These are phyloP conservation scores for Scenedesmus sp. DNA, from an alignment of 163 green algal species.

Conservation along the genomic window DNA sequence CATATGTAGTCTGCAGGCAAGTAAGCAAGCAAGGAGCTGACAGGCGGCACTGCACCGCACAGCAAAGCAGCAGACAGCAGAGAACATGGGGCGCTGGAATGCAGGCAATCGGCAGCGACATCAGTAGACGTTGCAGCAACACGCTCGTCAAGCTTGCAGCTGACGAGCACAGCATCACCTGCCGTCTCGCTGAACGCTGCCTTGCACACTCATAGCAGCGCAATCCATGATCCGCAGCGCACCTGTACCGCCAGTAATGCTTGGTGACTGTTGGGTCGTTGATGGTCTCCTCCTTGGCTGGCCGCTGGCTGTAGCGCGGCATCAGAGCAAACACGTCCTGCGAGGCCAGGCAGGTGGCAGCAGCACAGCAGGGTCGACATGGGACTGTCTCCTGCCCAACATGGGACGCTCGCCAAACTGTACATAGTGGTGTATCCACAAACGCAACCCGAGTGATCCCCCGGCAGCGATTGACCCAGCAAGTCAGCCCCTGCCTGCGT, in stretches of 20 bases:
- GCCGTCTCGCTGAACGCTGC: no score
- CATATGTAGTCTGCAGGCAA: slow-evolving; percentile 76
- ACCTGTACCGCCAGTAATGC: slow-evolving; percentile 95
- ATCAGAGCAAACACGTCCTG: slow-evolving; percentile 73
- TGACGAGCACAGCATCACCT: background rate
- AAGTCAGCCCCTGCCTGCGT: no score
- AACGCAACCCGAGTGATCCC: no score
- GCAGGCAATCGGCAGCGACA: no score
- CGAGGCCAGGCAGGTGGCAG: background rate
- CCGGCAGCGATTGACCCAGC: no score
- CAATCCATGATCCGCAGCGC: no score
- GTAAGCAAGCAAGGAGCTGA: background rate
- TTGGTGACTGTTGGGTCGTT: slow-evolving; percentile 95
- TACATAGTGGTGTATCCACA: no score
- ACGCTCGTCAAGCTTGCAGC: background rate
- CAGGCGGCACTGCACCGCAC: background rate
- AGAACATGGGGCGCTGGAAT: background rate
- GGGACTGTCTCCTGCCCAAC: no score
- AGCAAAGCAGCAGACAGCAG: background rate
- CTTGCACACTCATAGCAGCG: no score
- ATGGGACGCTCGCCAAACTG: no score
- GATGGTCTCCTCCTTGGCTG: slow-evolving; percentile 91
- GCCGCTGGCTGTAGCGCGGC: slow-evolving; percentile 57
- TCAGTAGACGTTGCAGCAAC: no score
- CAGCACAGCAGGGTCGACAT: background rate